Base-by-base conservation (phyloP, 1,139 yeast species). In the Debaryomyces sp. region DNA sequence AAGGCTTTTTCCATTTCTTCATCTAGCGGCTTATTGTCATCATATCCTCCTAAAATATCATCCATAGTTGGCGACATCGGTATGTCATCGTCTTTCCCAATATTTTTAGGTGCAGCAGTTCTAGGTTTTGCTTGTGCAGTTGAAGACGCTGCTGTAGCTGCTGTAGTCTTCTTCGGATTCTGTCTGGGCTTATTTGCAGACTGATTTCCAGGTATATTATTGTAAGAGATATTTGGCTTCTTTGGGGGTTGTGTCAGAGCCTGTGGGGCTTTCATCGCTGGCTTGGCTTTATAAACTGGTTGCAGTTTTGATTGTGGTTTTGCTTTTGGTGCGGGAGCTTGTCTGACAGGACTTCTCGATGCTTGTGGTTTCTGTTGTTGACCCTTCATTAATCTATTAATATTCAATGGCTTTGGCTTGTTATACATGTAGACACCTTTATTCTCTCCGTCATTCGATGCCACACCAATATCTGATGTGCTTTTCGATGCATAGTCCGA, bases 381-480 rank as follows among this genome's bases (percentile, higher is more conserved):
- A 41, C 60, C 58, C 42, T 68, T 69, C 76, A 73, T 71, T 41
- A 71, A 56, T 21, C 65, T 62, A 44, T 59, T 61, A 24, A 75
- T 62, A 52, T 75, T 71, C 49, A 75, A 51, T 0, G 80, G 80
- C 53, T 72, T 67, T 2, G 81, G 80, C 54, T 75, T 68, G 35
- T 58, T 69, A 54, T 75, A 75, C 10, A 67, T 59, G 50, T 73
- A 75, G 15, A 68, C 64, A 13, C 27, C 36, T 22, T 41, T 42
- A 59, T 61, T 44, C 13, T 15, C 35, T 23, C 36, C 36, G 12
- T 63, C 62, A 12, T 27, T 27, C n/a, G 5, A 6, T 6, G 55
- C 55, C 23, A 51, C 36, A 13, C 21, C 34, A 13, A 48, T 34
- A 29, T 51, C 54, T 24, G 52, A 32, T 1, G 49, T 41, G 18